Evolutionary conservation across 2,329 filamentous ascomycete species (phyloP), one percentile per base, ranked within the genome.

Genomic region (Aspergillus niger): DNA sequence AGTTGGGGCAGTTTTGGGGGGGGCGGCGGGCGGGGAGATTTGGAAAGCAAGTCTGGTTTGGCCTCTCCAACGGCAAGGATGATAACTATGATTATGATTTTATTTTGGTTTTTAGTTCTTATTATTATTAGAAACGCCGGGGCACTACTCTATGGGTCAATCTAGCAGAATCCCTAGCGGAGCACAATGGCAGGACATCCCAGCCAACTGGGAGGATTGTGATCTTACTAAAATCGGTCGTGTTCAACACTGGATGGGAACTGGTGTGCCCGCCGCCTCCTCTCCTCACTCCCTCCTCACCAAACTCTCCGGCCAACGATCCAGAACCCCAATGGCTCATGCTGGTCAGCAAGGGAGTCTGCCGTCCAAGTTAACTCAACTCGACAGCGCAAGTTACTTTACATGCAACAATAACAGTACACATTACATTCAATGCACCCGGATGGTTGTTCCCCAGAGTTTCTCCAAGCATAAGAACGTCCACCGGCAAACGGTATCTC

Each of bases 81-180:
- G 17, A 44, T 22, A 2, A 10, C n/a, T 28, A 49, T 30, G 22
- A 5, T 49, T n/a, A 49, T 26, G 15, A 8, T 28, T n/a, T 11
- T 26, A 1, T 15, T 20, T 20, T 20, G 20, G 7, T 15, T n/a
- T 28, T n/a, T 11, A 30, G n/a, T 15, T 22, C 5, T 26, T 26
- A 17, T 48, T 49, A 49, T 49, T 49, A 49, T 49, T 49, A 49
- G 44, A 49, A 49, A 49, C 44, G n/a, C 44, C 22, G 26, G 44
- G 22, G 8, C 44, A 36, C 22, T 15, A 20, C 20, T 30, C 24
- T 8, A 28, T 48, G 6, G 13, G 15, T 48, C 44, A 48, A 47
- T 47, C 43, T 20, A 13, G n/a, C 39, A n/a, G 39, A 17, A 20
- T 11, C 13, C 44, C 22, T 8, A 24, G 22, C 13, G 22, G 22